Conservation (phyloP, 208 protist species). For the Leishmania turanica region DNA sequence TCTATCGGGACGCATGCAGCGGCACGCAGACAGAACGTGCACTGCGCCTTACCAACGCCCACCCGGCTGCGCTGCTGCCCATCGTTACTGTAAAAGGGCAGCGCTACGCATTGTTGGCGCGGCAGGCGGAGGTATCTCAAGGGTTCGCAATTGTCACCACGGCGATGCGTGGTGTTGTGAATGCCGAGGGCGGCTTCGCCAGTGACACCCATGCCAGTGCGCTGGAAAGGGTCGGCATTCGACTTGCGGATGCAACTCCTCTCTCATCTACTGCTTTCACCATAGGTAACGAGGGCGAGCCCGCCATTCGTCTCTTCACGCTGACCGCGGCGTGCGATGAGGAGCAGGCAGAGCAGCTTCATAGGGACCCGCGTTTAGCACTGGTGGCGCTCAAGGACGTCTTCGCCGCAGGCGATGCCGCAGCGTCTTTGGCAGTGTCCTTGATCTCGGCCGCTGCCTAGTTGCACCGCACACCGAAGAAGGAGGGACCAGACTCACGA, state of each 20-base stretch:
- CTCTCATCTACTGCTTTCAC: slow-evolving; percentile 37
- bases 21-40: slow-evolving; percentile 22
- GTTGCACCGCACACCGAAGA: too few species aligned
- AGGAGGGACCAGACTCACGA: background rate
- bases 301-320: slow-evolving; percentile 48
- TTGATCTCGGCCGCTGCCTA: slow-evolving; percentile 21
- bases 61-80: slow-evolving; percentile 55
- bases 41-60: slow-evolving; percentile 39
- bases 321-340: slow-evolving; percentile 24
- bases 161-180: slow-evolving; percentile 47
- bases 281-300: slow-evolving; percentile 66
- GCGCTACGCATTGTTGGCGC: slow-evolving; percentile 47
- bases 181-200: slow-evolving; percentile 28
- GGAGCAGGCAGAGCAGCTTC: slow-evolving; percentile 27
- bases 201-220: slow-evolving; percentile 22
- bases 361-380: slow-evolving; percentile 14
- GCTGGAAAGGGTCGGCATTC: slow-evolving; percentile 39
- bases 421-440: slow-evolving; percentile 53
- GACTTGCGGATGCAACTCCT: slow-evolving; percentile 17
- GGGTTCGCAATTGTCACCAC: slow-evolving; percentile 37
- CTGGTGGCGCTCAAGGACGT: slow-evolving; percentile 53
- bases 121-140: slow-evolving; percentile 39
- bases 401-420: slow-evolving; percentile 45
- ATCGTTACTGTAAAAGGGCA: slow-evolving; percentile 34
- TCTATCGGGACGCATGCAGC: slow-evolving; percentile 39